A percentile compares a stretch with the other conserved stretches of the same genome.
These are phyloP conservation scores for Cercospora janseana DNA, from an alignment of 2,329 filamentous ascomycete species.

Conservation along the genomic window DNA sequence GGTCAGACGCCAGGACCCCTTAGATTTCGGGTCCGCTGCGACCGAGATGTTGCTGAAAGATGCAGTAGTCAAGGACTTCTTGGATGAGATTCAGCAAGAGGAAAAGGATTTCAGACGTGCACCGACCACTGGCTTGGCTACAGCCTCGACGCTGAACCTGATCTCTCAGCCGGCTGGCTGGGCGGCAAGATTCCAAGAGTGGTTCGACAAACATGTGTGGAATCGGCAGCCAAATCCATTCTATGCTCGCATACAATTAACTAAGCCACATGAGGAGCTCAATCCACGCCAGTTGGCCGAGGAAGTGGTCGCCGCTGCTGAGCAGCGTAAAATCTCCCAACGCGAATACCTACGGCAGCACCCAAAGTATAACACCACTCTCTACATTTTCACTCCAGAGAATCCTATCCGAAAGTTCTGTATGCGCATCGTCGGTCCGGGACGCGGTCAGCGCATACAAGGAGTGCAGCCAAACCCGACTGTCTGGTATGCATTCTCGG, in stretches of 20 bases:
- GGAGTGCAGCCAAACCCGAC: conserved; percentile 85
- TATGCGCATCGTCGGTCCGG: conserved; percentile 86
- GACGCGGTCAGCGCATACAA: conserved; percentile 80
- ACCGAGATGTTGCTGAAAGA: conserved; percentile 97
- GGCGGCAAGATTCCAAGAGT: conserved; percentile 27
- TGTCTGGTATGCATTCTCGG: conserved; percentile 90
- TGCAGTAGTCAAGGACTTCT: conserved; percentile 88
- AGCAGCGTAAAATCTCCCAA: conserved; percentile 81
- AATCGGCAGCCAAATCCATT: conserved; percentile 83
- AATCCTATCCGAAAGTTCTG: conserved; percentile 80
- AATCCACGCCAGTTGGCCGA: conserved; percentile 86
- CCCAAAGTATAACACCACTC: conserved; percentile 86
- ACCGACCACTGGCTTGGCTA: conserved; percentile 18
- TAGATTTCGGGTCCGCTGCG: conserved; percentile 87
- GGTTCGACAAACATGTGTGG: conserved; percentile 32
- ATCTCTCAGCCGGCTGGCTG: conserved; percentile 25
- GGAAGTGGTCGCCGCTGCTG: conserved; percentile 80
- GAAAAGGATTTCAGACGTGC: conserved; percentile 20
- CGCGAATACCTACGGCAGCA: conserved; percentile 84
- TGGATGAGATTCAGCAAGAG: conserved; percentile 64
- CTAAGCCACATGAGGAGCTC: conserved; percentile 69
- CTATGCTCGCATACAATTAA: conserved; percentile 75
- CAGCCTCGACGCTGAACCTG: conserved; percentile 21
- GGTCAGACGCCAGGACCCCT: conserved; percentile 70
- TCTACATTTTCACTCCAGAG: conserved; percentile 78